Base-by-base conservation (phyloP, 305 asterid species). In the Solanum chacoense region DNA sequence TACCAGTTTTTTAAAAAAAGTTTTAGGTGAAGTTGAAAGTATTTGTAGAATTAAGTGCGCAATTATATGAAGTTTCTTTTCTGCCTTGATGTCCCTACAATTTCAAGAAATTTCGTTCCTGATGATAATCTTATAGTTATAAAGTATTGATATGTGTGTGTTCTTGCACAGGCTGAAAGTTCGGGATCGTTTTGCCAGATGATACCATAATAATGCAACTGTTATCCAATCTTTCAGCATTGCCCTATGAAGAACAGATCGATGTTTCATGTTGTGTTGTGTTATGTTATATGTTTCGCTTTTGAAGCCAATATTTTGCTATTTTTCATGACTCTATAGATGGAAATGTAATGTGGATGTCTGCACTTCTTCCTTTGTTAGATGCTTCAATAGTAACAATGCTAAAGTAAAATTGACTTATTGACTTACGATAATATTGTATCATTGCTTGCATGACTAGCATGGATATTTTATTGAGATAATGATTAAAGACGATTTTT, bases 131-230 rank as follows among this genome's bases (percentile, higher is more conserved):
- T 36, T 11, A 7, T 38, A 71, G 38, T 50, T 36, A 37, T 78
- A 9, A 86, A 37, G 31, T 72, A 35, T 12, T 72, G 12, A 40
- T 40, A 28, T 36, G 67, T 28, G 65, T 79, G 37, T 59, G 34
- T 50, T 84, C 20, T 89, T 88, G 14, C 87, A 85, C 86, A 94
- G 94, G 92, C 90, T 4, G 95, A 89, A 28, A 26, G 87, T 32
- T 88, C 85, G 2, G 92, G 92, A 38, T 65, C n/a, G 37, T 0
- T 11, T 1, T 26, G 75, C 0, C 2, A 1, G 34, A 29, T 13
- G 77, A 1, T 29, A 29, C 77, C 77, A 71, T 71, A 71, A 26
- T 69, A 59, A 65, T 65, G 8, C 10, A 71, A 71, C 77, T 32
- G 5, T 71, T 11, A 28, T 28, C 36, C 22, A 4, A 14, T 14